Percentiles rank a stretch among this genome's conserved stretches.
phyloP scores from a whole-genome alignment of 352 stramenopile species.

The Peronospora farinosa region DNA sequence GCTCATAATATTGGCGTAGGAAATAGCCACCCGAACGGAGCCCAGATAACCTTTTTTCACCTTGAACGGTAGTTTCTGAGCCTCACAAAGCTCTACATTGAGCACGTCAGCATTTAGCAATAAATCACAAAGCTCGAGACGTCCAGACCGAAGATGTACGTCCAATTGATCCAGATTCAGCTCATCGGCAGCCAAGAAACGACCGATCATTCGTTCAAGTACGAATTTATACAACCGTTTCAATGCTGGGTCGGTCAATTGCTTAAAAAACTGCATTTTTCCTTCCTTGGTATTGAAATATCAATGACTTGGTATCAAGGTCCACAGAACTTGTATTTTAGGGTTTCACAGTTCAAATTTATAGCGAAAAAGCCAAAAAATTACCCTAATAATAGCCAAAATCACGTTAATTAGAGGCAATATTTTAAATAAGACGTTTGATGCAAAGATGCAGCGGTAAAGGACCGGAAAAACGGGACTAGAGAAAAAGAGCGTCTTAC shows the following conservation, averaged over 20 bases:
- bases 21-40: constrained; percentile 77
- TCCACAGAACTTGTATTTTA: background rate
- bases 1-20: constrained; percentile 84
- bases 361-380: too few species aligned
- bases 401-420: background rate
- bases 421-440: constrained; percentile 2
- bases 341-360: too few species aligned
- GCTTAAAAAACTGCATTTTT: constrained; percentile 84
- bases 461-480: too few species aligned
- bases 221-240: constrained; percentile 90
- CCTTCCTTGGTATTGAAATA: constrained; percentile 10
- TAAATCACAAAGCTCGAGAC: constrained; percentile 78
- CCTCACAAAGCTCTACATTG: constrained; percentile 71
- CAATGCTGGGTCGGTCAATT: constrained; percentile 81
- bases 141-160: constrained; percentile 70
- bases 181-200: constrained; percentile 77
- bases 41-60: constrained; percentile 84
- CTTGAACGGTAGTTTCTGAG: constrained; percentile 64
- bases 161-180: constrained; percentile 84
- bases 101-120: constrained; percentile 71
- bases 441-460: background rate
- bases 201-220: constrained; percentile 83
- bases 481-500: background rate
- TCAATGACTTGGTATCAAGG: constrained; percentile 8
- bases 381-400: too few species aligned